A percentile compares a stretch with the other conserved stretches of the same genome.
Conservation (phyloP, 2,329 filamentous ascomycete species). For the Bisporella sp. region DNA sequence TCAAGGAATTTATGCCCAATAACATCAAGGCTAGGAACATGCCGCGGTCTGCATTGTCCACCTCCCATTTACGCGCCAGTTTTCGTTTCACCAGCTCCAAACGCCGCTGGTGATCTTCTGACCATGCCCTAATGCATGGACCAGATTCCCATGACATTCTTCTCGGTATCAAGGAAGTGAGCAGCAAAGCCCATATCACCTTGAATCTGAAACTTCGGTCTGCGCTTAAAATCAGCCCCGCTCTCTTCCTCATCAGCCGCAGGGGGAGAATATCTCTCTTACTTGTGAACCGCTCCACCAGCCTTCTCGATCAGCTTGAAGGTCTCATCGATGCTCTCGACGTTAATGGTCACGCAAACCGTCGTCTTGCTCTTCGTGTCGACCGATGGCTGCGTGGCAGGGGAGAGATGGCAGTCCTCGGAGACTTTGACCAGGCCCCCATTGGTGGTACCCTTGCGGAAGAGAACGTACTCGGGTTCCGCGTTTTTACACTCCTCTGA, state of each 20-base stretch:
- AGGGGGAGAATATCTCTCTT: background rate
- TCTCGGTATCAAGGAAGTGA: slow-evolving; percentile 11
- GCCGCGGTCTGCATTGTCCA: no score
- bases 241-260: background rate
- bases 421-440: slow-evolving; percentile 9
- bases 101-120: no score
- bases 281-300: slow-evolving; percentile 8
- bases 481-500: background rate
- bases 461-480: slow-evolving; percentile 1
- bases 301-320: slow-evolving; percentile 9
- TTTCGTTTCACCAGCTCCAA: no score
- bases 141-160: slow-evolving; percentile 15
- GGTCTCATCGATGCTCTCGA: slow-evolving; percentile 12
- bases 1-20: no score
- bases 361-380: background rate
- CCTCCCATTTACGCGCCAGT: no score
- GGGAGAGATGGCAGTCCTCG: slow-evolving; percentile 6
- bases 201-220: background rate
- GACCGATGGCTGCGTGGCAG: slow-evolving; percentile 5
- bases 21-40: no score
- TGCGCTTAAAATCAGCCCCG: no score
- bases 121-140: slow-evolving; percentile 5
- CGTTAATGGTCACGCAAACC: slow-evolving; percentile 9
- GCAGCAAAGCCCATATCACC: slow-evolving; percentile 9
- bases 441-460: slow-evolving; percentile 4